phyloP scores from a whole-genome alignment of 805 yeast genomes.

The Candida piceae region DNA sequence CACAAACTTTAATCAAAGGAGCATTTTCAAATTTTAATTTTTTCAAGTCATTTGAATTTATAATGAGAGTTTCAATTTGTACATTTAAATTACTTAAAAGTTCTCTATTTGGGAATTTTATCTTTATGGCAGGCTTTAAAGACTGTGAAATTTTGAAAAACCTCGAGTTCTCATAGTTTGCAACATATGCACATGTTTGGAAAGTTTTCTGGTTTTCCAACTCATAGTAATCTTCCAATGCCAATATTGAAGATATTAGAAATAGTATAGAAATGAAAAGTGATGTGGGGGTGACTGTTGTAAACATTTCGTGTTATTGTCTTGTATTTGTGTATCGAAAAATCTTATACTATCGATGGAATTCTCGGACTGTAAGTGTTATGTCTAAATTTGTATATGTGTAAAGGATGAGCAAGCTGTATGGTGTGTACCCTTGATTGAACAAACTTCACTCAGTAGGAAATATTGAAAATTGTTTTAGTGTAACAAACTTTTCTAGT shows the following conservation, averaged over 20 bases:
- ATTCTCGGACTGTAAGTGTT: too few species aligned
- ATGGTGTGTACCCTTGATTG: too few species aligned
- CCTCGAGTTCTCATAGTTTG: constrained; percentile 19
- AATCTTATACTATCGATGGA: too few species aligned
- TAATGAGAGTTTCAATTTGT: constrained; percentile 18
- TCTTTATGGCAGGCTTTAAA: constrained; percentile 15
- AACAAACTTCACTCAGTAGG: too few species aligned
- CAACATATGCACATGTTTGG: constrained; percentile 30
- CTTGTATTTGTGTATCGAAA: too few species aligned
- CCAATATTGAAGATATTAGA: not conserved
- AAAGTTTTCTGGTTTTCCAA: constrained; percentile 17
- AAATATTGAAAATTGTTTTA: too few species aligned
- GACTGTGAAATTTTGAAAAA: constrained; percentile 15
- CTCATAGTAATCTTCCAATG: constrained; percentile 21
- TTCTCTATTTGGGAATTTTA: constrained; percentile 13
- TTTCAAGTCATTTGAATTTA: constrained; percentile 22
- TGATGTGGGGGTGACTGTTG: not conserved
- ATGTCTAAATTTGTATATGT: not conserved
- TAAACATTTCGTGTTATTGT: too few species aligned
- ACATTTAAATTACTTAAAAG: constrained; percentile 2
- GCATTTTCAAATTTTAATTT: constrained; percentile 20
- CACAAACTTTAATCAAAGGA: constrained; percentile 27
- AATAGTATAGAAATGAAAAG: not conserved
- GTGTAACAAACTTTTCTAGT: too few species aligned
- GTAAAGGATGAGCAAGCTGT: not conserved